A percentile compares a stretch with the other conserved stretches of the same genome.
Evolutionary conservation across 2,329 filamentous ascomycete species (phyloP).

Genomic region (Aspergillus arachidicola): DNA sequence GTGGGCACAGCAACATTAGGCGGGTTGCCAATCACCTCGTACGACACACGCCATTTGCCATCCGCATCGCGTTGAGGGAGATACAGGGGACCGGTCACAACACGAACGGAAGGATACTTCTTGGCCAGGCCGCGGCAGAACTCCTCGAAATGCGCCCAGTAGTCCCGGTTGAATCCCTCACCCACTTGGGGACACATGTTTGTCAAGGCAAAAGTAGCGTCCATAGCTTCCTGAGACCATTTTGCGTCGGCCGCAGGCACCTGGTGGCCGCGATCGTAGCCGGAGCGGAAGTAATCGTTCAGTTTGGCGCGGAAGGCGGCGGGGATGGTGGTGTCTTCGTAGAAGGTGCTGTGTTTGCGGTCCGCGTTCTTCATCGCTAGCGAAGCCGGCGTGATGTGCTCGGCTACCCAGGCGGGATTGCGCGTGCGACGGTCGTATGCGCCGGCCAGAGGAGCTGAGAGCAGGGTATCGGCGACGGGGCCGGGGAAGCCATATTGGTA

Average conservation of each 20-base stretch:
- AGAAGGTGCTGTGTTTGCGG: conserved; percentile 79
- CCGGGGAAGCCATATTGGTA: conserved; percentile 92
- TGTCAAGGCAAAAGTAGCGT: conserved; percentile 87
- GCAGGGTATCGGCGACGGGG: conserved; percentile 79
- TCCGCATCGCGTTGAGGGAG: conserved; percentile 84
- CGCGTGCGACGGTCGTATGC: conserved; percentile 86
- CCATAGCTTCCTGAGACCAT: conserved; percentile 92
- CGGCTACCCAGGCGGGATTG: conserved; percentile 92
- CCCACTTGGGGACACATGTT: conserved; percentile 99
- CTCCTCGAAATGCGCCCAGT: conserved; percentile 98
- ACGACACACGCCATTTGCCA: conserved; percentile 92
- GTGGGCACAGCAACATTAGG: conserved; percentile 95
- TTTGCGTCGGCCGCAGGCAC: conserved; percentile 95
- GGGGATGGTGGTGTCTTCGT: conserved; percentile 79
- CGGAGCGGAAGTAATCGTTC: conserved; percentile 91
- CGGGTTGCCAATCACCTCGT: conserved; percentile 93
- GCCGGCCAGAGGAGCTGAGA: conserved; percentile 75
- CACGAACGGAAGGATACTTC: conserved; percentile 81
- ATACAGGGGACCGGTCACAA: conserved; percentile 93
- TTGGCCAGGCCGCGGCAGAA: conserved; percentile 84
- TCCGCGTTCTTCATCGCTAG: conserved; percentile 75
- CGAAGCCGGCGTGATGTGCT: conserved; percentile 92
- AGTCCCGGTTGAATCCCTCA: conserved; percentile 97
- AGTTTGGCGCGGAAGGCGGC: conserved; percentile 85
- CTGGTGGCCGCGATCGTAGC: conserved; percentile 95